phyloP scores from a whole-genome alignment of 805 yeast genomes.

The Pichia nanzhaoensis region DNA sequence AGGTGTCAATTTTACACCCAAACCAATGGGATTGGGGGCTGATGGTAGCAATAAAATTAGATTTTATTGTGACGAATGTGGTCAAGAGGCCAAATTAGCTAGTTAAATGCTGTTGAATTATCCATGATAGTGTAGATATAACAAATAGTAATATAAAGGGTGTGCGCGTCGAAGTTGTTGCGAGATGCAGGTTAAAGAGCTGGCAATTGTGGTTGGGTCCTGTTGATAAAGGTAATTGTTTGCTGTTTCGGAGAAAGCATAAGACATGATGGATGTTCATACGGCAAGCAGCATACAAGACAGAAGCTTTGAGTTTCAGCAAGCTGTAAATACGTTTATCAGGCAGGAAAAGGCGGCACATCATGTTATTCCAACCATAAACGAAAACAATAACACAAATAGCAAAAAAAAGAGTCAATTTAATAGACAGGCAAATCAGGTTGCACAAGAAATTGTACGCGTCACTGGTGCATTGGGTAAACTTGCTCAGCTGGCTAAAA shows the following conservation, averaged over 20 bases:
- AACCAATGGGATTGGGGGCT: conserved; percentile 15
- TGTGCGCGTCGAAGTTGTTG: too few species aligned
- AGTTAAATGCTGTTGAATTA: too few species aligned
- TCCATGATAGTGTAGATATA: background rate
- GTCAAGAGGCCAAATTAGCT: conserved; percentile 14
- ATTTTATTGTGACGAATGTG: conserved; percentile 27
- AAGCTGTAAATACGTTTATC: conserved; percentile 75
- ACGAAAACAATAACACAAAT: conserved; percentile 9
- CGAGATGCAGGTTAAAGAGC: too few species aligned
- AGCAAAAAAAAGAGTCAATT: conserved; percentile 45
- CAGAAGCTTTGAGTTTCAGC: conserved; percentile 88
- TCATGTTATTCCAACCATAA: background rate
- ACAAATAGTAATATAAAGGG: too few species aligned
- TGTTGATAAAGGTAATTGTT: background rate
- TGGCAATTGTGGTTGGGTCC: too few species aligned
- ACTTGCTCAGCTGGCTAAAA: conserved; percentile 74
- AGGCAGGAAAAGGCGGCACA: conserved; percentile 33
- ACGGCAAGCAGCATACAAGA: conserved; percentile 49
- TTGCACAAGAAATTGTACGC: conserved; percentile 84
- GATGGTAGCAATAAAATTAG: conserved; percentile 15
- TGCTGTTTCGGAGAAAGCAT: background rate
- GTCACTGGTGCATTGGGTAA: conserved; percentile 77
- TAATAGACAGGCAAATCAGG: conserved; percentile 62
- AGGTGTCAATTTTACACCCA: conserved; percentile 22
- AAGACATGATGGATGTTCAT: conserved; percentile 18